These are phyloP conservation scores for Silene vulgaris DNA, from an alignment of 179 eudicot genomes.

Conservation along the genomic window DNA sequence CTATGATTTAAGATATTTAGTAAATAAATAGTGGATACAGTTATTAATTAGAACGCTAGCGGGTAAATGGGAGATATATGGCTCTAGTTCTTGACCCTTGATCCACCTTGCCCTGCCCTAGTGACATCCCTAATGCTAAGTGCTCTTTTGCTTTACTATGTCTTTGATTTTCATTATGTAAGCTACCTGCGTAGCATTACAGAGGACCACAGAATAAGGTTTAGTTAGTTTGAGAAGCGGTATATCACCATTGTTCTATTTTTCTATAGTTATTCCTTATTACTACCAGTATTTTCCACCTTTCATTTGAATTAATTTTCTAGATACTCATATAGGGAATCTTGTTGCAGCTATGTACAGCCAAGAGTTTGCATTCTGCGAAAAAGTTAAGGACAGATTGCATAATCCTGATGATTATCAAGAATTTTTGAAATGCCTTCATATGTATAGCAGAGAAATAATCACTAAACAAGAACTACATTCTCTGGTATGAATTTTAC, in stretches of 20 bases:
- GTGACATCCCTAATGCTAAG: neutral
- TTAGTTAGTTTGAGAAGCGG: neutral
- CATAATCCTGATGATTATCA: conserved; percentile 69
- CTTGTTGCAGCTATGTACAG: conserved; percentile 51
- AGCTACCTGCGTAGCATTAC: neutral
- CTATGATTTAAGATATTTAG: neutral
- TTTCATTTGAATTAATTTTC: conserved; percentile 9
- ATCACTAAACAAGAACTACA: conserved; percentile 68
- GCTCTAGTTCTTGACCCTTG: neutral
- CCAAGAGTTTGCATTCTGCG: conserved; percentile 77
- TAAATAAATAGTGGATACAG: neutral
- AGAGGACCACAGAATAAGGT: neutral
- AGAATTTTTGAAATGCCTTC: conserved; percentile 82
- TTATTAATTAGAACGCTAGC: neutral
- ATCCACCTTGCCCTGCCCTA: neutral
- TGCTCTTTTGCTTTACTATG: neutral
- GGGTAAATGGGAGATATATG: neutral
- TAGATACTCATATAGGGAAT: conserved; percentile 5
- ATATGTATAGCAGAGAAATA: conserved; percentile 74
- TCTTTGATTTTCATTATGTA: neutral
- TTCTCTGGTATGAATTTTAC: conserved; percentile 45
- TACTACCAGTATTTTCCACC: neutral
- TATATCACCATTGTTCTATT: neutral
- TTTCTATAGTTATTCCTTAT: neutral
- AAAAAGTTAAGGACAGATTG: conserved; percentile 74